Evolutionary conservation across 345 rosid species (phyloP), one percentile per base, ranked within the genome.

Genomic region (Mangifera indica): DNA sequence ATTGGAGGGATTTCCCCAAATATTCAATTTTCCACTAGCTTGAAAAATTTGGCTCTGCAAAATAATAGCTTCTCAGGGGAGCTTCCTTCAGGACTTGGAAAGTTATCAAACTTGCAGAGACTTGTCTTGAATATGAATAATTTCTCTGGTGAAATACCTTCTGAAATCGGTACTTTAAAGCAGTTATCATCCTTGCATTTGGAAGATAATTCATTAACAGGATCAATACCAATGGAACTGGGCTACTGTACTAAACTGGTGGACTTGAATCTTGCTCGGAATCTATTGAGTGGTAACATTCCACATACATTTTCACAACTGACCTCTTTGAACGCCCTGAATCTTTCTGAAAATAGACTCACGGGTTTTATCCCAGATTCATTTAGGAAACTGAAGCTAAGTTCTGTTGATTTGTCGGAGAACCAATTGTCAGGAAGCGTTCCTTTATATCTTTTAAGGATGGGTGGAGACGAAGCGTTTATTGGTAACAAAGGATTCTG

Each of bases 251-350:
- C 67, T 17, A 80, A 74, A 71, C 53, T 94, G 73, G 97, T 89
- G 63, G 97, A 94, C 75, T 71, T 94, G 75, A 87, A 83, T 80
- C 97, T 90, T n/a, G 90, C 97, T 25, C 55, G 34, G 17, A 94
- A 94, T 82, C 80, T 83, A 5, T 78, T 90, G 24, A 82, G 63
- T 57, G 97, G 95, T 63, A 74, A 59, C 14, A 90, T 94, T 45
- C 97, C 95, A 0, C 22, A 5, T 6, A 48, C 83, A 34, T 40
- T 92, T 71, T 74, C 87, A 21, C 74, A 37, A 24, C 76, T 90
- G 69, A 75, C 66, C 81, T 84, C 86, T 56, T 82, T 94, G 73
- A 94, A 90, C 84, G 81, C 93, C 13, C 69, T 94, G 72, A 91
- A 94, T 79, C 85, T 94, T 76, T 94, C 98, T 3, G 70, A 81